Percentiles rank a stretch among this genome's conserved stretches.
These are phyloP conservation scores for Metschnikowia colocasiae DNA, from an alignment of 805 yeast species.

Conservation along the genomic window DNA sequence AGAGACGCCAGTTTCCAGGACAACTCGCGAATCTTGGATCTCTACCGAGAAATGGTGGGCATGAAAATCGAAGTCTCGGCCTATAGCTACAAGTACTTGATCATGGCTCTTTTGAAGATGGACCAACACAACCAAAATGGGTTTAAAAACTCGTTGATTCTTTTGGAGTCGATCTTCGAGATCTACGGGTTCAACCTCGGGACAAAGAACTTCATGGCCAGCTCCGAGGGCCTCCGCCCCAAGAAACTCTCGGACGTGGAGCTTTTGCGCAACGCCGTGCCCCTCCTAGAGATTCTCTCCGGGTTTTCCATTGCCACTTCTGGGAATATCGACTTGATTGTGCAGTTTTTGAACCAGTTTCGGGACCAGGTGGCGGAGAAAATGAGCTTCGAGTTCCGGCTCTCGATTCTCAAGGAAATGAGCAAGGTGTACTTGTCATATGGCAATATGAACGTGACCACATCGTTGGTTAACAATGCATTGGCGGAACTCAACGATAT, in stretches of 20 bases:
- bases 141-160: slow-evolving; percentile 28
- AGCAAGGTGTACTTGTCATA: slow-evolving; percentile 24
- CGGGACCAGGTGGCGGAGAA: slow-evolving; percentile 21
- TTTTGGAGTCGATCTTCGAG: slow-evolving; percentile 30
- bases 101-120: slow-evolving; percentile 28
- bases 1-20: slow-evolving; percentile 17
- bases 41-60: slow-evolving; percentile 34
- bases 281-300: slow-evolving; percentile 27
- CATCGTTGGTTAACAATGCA: slow-evolving; percentile 25
- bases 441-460: slow-evolving; percentile 23
- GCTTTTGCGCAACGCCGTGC: slow-evolving; percentile 17
- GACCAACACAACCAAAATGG: slow-evolving; percentile 23
- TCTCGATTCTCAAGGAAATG: slow-evolving; percentile 28
- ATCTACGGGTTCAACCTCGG: slow-evolving; percentile 25
- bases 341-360: slow-evolving; percentile 28
- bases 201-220: slow-evolving; percentile 4
- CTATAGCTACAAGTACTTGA: slow-evolving; percentile 28
- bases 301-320: slow-evolving; percentile 20
- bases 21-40: slow-evolving; percentile 24
- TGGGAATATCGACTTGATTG: slow-evolving; percentile 24
- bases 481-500: slow-evolving; percentile 22
- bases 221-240: neutral
- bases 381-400: slow-evolving; percentile 22
- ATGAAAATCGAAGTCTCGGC: slow-evolving; percentile 23
- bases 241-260: slow-evolving; percentile 9